Base-by-base conservation (phyloP, 805 yeast species). In the Nakazawaea wyomingensis region DNA sequence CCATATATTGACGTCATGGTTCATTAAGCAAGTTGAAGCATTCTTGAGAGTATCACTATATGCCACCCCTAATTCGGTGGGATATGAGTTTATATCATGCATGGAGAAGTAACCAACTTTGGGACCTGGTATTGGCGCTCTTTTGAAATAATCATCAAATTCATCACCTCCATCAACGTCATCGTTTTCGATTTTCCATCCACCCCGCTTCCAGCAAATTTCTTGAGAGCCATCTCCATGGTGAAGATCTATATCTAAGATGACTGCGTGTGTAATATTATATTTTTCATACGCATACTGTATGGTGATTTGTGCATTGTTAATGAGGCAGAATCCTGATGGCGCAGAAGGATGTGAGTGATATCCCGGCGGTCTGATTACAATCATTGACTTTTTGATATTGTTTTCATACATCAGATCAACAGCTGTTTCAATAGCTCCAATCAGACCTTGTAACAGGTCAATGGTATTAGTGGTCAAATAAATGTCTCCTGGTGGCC, bases 151-250 rank as follows among this genome's bases (percentile, higher is more conserved):
- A 33, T 73, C 79, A 50, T 77, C 74, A 44, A 59, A 62, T 5
- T 45, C 50, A 39, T 66, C 47, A 4, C 67, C 66, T 30, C 62
- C 60, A 4, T 60, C 65, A 3, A 48, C 53, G 13, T 69, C 75
- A 24, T 68, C 75, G 40, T 63, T 66, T 34, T 72, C 77, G 22
- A 70, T 68, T 44, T 71, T 69, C 51, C 77, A 73, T 0, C 87
- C 86, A 1, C 85, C 85, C 49, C 85, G 68, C 53, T 78, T 81
- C 89, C 90, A 86, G 53, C 90, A 80, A 21, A 86, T 82, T 58
- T 86, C 95, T 53, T 87, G 95, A 5, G 86, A 75, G 11, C 96
- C 96, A 60, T 86, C 96, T 14, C 95, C 96, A 56, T 86, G 96
- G 55, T 86, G 96, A 33, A 86, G 67, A 59, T 86, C 96, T 48